Evolutionary conservation across 768 basidiomycete species (phyloP).

Genomic region (Lanmaoa pseudosensibilis): DNA sequence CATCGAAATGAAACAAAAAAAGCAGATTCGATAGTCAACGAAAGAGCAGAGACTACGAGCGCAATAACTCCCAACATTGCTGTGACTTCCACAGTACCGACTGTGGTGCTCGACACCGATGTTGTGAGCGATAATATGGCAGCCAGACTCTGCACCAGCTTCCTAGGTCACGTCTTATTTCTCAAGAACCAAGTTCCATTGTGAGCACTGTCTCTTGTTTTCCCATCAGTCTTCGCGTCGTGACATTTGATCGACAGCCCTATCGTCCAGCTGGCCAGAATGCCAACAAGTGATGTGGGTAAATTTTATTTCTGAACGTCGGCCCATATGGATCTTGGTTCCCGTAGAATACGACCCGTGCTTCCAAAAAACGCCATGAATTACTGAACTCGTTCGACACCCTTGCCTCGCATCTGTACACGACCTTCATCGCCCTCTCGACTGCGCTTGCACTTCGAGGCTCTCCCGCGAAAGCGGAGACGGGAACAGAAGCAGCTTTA

Average conservation of each 20-base stretch:
- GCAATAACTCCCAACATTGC: neutral
- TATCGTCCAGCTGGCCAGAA: conserved; percentile 58
- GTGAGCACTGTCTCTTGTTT: conserved; percentile 43
- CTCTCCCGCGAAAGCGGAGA: conserved; percentile 2
- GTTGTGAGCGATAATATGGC: conserved; percentile 58
- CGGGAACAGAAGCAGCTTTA: neutral
- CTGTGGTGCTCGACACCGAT: conserved; percentile 48
- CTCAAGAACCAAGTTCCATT: conserved; percentile 79
- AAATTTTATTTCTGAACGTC: neutral
- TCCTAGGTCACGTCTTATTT: conserved; percentile 72
- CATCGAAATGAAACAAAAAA: neutral
- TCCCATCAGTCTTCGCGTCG: neutral
- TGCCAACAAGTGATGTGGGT: conserved; percentile 49
- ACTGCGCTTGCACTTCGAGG: conserved; percentile 54
- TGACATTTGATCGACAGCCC: conserved; percentile 45
- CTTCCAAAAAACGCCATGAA: conserved; percentile 59
- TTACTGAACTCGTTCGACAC: conserved; percentile 67
- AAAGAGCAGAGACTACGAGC: neutral
- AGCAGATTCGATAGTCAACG: neutral
- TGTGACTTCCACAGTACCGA: conserved; percentile 34
- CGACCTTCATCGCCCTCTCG: conserved; percentile 72
- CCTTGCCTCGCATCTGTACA: conserved; percentile 68
- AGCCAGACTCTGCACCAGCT: conserved; percentile 57
- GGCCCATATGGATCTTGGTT: neutral
- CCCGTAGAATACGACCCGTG: conserved; percentile 44